Evolutionary conservation across 1,284 basidiomycete genomes (phyloP).

Genomic region (Ustilago xerochloae): DNA sequence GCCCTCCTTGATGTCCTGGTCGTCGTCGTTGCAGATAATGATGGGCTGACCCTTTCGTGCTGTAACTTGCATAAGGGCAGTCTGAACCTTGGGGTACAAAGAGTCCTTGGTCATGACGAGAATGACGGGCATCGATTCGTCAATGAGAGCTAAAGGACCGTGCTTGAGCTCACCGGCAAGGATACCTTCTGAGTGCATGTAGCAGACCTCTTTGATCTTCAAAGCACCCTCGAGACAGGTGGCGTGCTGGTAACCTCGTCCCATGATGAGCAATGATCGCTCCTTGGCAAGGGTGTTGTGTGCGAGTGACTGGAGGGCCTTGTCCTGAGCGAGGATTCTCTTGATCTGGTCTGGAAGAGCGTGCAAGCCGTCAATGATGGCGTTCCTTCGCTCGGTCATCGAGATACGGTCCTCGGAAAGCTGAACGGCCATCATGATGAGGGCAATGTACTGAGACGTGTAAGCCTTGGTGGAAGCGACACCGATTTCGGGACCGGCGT

Average conservation of each 20-base stretch:
- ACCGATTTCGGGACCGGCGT: constrained; percentile 98
- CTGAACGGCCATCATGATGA: constrained; percentile 98
- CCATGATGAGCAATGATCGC: constrained; percentile 94
- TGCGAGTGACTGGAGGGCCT: constrained; percentile 83
- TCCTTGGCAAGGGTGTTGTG: constrained; percentile 81
- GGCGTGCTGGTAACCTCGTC: constrained; percentile 95
- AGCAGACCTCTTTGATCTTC: constrained; percentile 97
- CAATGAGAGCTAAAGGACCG: constrained; percentile 94
- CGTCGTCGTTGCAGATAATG: constrained; percentile 94
- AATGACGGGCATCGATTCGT: constrained; percentile 86
- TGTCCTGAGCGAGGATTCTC: constrained; percentile 84
- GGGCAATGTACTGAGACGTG: constrained; percentile 98
- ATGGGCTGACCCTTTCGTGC: constrained; percentile 94
- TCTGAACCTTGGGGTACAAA: constrained; percentile 97
- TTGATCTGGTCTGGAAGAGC: constrained; percentile 90
- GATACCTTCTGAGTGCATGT: constrained; percentile 74
- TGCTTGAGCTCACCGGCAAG: constrained; percentile 99
- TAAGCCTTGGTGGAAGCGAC: constrained; percentile 99
- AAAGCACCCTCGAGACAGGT: constrained; percentile 98
- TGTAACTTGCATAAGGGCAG: constrained; percentile 93
- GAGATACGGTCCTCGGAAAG: constrained; percentile 96
- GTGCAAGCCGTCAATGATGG: constrained; percentile 94
- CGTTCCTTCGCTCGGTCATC: constrained; percentile 86
- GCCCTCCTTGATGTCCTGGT: constrained; percentile 78
- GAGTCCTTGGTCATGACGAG: constrained; percentile 99